phyloP scores from a whole-genome alignment of 345 rosid genomes.

The Syzygium aromaticum region DNA sequence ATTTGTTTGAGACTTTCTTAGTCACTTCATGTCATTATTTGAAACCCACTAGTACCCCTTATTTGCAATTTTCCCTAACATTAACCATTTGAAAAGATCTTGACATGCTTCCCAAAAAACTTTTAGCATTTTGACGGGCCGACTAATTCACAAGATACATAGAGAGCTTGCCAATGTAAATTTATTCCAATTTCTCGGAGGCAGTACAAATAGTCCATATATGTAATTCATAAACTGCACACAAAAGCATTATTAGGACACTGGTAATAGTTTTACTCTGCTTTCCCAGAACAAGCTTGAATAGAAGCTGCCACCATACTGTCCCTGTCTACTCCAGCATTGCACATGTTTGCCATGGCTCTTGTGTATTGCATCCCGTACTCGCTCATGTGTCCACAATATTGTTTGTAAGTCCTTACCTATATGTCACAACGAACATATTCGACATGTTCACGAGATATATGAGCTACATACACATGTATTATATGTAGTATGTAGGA shows the following conservation, averaged over 20 bases:
- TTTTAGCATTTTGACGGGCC: background rate
- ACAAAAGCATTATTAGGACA: background rate
- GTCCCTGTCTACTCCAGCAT: constrained; percentile 15
- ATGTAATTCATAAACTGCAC: background rate
- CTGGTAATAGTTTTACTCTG: background rate
- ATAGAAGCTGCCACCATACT: background rate
- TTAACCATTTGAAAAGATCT: background rate
- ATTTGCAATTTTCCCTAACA: background rate
- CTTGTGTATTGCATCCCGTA: constrained; percentile 33
- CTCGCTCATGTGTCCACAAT: constrained; percentile 17
- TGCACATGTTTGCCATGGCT: constrained; percentile 36
- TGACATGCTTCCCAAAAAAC: background rate
- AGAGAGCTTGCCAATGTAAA: background rate
- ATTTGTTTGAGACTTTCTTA: too few species aligned
- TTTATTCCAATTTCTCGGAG: background rate
- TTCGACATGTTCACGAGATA: background rate
- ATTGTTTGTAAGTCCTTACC: constrained; percentile 23
- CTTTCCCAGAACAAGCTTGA: background rate
- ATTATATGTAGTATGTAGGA: background rate
- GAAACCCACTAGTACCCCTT: too few species aligned
- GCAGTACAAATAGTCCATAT: background rate
- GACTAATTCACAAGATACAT: background rate
- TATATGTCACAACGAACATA: background rate
- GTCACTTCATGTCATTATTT: too few species aligned
- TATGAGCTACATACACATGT: background rate